These are phyloP conservation scores for Euclidium syriacum DNA, from an alignment of 345 rosid genomes.

Conservation along the genomic window DNA sequence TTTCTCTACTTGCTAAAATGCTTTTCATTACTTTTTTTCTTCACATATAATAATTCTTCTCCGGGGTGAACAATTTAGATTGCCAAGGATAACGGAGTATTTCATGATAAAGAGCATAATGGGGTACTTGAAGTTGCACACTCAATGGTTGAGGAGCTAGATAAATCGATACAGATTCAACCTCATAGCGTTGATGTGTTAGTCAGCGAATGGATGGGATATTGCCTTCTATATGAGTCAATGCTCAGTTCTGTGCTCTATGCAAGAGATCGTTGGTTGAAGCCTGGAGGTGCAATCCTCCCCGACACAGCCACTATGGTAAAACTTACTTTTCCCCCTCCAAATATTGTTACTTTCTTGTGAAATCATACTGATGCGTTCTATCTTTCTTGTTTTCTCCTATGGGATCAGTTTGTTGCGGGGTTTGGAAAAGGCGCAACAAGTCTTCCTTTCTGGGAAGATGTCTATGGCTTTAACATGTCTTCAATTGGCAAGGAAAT, in stretches of 20 bases:
- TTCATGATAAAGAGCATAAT: slow-evolving; percentile 30
- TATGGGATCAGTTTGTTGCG: slow-evolving; percentile 61
- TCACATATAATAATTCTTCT: background rate
- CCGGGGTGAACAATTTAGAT: slow-evolving; percentile 35
- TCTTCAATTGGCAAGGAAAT: slow-evolving; percentile 77
- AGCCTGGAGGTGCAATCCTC: slow-evolving; percentile 97
- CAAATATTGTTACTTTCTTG: background rate
- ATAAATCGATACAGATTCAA: slow-evolving; percentile 49
- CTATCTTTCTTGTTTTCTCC: background rate
- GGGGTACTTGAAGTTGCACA: slow-evolving; percentile 78
- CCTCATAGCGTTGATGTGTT: slow-evolving; percentile 70
- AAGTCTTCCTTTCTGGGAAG: slow-evolving; percentile 91
- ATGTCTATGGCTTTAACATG: slow-evolving; percentile 86
- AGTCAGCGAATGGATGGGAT: slow-evolving; percentile 99
- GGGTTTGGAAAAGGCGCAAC: slow-evolving; percentile 94
- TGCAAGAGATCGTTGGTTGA: slow-evolving; percentile 96
- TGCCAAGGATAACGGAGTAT: slow-evolving; percentile 71
- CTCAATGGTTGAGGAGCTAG: slow-evolving; percentile 83
- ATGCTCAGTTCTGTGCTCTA: slow-evolving; percentile 90
- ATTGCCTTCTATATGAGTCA: slow-evolving; percentile 87
- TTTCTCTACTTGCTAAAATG: slow-evolving; percentile 8
- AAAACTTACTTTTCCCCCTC: background rate
- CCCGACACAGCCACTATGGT: slow-evolving; percentile 96
- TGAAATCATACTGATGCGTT: slow-evolving; percentile 1
- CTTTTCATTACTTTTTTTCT: slow-evolving; percentile 1